Conservation (phyloP, 345 rosid genomes). For the Atalantia buxifolia region DNA sequence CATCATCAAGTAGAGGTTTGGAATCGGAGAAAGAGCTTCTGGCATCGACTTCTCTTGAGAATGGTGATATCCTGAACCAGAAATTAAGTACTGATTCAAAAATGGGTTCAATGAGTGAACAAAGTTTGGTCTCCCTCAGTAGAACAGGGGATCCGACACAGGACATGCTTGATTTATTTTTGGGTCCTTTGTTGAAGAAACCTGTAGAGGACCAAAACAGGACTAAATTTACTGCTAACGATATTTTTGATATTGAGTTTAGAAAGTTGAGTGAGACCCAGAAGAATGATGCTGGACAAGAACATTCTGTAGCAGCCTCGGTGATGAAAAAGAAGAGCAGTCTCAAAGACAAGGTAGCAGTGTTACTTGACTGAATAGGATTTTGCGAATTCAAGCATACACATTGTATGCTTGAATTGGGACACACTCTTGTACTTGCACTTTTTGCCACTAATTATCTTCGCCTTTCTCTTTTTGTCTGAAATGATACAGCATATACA, state of each 20-base stretch:
- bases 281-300: conserved; percentile 19
- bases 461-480: neutral
- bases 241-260: conserved; percentile 14
- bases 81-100: conserved; percentile 5
- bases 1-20: neutral
- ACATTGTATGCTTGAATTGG: neutral
- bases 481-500: neutral
- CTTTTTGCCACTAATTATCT: neutral
- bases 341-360: conserved; percentile 49
- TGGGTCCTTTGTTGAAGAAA: conserved; percentile 55
- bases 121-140: conserved; percentile 1
- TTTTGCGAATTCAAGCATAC: neutral
- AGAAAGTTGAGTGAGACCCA: conserved; percentile 6
- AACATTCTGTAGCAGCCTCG: conserved; percentile 14
- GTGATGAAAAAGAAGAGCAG: conserved; percentile 42
- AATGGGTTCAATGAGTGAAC: conserved; percentile 7
- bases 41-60: neutral
- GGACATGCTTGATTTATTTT: conserved; percentile 54
- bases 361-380: conserved; percentile 33
- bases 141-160: conserved; percentile 43
- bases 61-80: conserved; percentile 8
- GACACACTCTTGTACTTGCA: neutral
- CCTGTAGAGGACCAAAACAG: conserved; percentile 23
- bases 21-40: conserved; percentile 12
- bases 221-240: conserved; percentile 8